These are phyloP conservation scores for Stentor coeruleus DNA, from an alignment of 73 alveolate species.

Conservation along the genomic window DNA sequence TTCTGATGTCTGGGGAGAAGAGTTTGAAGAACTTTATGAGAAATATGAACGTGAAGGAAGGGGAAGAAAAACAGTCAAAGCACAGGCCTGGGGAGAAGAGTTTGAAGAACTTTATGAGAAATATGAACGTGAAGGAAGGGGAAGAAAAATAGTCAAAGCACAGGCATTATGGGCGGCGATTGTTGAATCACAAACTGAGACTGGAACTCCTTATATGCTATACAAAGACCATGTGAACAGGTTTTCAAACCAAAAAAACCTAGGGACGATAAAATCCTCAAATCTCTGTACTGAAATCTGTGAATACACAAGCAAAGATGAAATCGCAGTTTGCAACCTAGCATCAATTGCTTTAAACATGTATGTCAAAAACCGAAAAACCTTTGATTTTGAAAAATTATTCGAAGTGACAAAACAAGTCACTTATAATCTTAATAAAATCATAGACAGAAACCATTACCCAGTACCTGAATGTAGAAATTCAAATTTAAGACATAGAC, in stretches of 20 bases:
- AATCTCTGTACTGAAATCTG: slow-evolving; percentile 92
- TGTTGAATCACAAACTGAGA: slow-evolving; percentile 80
- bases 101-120: slow-evolving; percentile 69
- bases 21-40: slow-evolving; percentile 60
- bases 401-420: slow-evolving; percentile 50
- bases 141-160: slow-evolving; percentile 75
- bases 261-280: slow-evolving; percentile 85
- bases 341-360: slow-evolving; percentile 71
- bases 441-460: slow-evolving; percentile 83
- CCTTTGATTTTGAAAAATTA: slow-evolving; percentile 72
- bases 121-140: slow-evolving; percentile 25
- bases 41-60: slow-evolving; percentile 48
- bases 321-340: slow-evolving; percentile 75
- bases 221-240: slow-evolving; percentile 81
- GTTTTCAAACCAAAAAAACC: slow-evolving; percentile 67
- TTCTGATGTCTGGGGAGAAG: slow-evolving; percentile 55
- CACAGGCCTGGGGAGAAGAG: slow-evolving; percentile 75
- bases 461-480: slow-evolving; percentile 80
- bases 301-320: slow-evolving; percentile 81
- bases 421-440: slow-evolving; percentile 52
- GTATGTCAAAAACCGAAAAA: slow-evolving; percentile 51
- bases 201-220: slow-evolving; percentile 96
- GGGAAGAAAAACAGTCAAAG: slow-evolving; percentile 76
- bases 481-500: slow-evolving; percentile 90
- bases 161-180: slow-evolving; percentile 79